Conservation (phyloP, 352 stramenopile species). For the Pythium plurisporium region DNA sequence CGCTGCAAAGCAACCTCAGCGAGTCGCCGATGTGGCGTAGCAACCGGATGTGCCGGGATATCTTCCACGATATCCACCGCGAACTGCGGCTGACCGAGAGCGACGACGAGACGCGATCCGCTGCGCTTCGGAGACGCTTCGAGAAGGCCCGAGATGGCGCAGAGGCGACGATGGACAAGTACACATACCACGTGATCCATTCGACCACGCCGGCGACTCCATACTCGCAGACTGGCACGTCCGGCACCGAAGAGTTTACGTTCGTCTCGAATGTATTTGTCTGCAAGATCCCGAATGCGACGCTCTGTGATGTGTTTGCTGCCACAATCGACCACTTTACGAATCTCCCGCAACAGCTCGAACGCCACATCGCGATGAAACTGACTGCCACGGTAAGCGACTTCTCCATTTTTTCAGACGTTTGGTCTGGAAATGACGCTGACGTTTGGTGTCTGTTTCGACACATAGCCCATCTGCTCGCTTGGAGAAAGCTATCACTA, state of each 20-base stretch:
- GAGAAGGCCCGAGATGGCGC: constrained; percentile 27
- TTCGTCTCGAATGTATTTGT: constrained; percentile 53
- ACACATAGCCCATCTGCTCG: constrained; percentile 22
- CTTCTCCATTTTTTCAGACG: no score
- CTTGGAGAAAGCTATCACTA: constrained; percentile 34
- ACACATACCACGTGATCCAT: constrained; percentile 33
- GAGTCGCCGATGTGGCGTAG: constrained; percentile 38
- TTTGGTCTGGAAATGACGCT: no score
- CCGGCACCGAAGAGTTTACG: constrained; percentile 23
- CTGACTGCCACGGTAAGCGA: constrained; percentile 21
- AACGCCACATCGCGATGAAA: constrained; percentile 33
- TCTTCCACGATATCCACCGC: constrained; percentile 42
- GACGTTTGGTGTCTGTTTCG: not conserved
- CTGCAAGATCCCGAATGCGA: constrained; percentile 39
- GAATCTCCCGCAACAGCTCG: constrained; percentile 29
- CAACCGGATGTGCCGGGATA: constrained; percentile 26
- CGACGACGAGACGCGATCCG: constrained; percentile 8
- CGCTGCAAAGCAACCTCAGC: constrained; percentile 38
- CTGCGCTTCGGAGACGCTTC: constrained; percentile 32
- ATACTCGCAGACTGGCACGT: constrained; percentile 36
- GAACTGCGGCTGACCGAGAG: constrained; percentile 24
- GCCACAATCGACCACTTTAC: constrained; percentile 31
- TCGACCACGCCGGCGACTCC: constrained; percentile 30
- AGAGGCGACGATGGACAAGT: constrained; percentile 30
- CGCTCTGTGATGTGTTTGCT: constrained; percentile 33